Percentiles rank a stretch among this genome's conserved stretches.
These are phyloP conservation scores for Candida berthetii DNA, from an alignment of 805 yeast genomes.

Conservation along the genomic window DNA sequence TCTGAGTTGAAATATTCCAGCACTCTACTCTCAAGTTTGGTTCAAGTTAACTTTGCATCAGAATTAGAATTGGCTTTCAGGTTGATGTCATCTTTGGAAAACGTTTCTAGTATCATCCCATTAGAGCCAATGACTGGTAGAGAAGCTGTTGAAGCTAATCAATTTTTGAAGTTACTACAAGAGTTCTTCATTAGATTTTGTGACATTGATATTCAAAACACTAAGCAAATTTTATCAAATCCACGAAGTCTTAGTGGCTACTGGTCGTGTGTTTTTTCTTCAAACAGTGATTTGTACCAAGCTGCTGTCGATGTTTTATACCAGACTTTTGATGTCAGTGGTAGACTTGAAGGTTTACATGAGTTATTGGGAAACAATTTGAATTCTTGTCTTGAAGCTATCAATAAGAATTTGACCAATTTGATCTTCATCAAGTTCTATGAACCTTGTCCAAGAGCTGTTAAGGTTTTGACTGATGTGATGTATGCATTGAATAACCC, in stretches of 20 bases:
- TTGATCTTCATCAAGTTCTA: conserved; percentile 43
- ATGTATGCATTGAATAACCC: conserved; percentile 60
- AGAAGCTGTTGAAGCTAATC: conserved; percentile 15
- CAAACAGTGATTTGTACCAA: conserved; percentile 52
- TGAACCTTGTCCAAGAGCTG: conserved; percentile 73
- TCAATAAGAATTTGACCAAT: conserved; percentile 36
- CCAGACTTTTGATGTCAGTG: conserved; percentile 75
- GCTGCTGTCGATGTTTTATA: conserved; percentile 66
- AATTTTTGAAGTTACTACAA: conserved; percentile 23
- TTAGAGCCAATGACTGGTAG: conserved; percentile 8
- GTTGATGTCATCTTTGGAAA: conserved; percentile 17
- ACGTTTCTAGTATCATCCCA: conserved; percentile 23
- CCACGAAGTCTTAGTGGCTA: conserved; percentile 49
- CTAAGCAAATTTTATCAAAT: conserved; percentile 32
- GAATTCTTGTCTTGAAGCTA: conserved; percentile 39
- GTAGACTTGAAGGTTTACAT: conserved; percentile 70
- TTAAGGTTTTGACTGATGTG: conserved; percentile 72
- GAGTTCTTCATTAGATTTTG: conserved; percentile 31
- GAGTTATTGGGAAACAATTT: conserved; percentile 41
- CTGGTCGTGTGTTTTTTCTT: conserved; percentile 71
- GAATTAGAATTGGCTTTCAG: conserved; percentile 16
- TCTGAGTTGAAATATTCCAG: conserved; percentile 23
- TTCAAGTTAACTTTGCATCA: conserved; percentile 17
- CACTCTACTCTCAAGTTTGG: conserved; percentile 21
- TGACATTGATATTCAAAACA: conserved; percentile 29